Conservation (phyloP, 257 asterid genomes). For the Apocynum venetum region DNA sequence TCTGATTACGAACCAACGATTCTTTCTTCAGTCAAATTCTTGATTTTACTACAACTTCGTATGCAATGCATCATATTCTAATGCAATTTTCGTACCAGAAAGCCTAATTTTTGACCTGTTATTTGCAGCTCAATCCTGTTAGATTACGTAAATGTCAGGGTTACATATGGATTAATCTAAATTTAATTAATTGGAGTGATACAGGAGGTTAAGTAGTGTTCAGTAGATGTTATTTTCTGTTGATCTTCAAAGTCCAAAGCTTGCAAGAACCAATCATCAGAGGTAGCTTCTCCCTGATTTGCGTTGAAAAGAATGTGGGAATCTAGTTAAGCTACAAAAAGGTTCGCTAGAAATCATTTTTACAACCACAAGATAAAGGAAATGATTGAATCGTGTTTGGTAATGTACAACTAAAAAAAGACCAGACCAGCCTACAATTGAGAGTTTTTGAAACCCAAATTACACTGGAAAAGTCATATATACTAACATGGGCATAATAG, state of each 20-base stretch:
- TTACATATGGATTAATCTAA: no score
- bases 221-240: no score
- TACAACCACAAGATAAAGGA: neutral
- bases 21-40: neutral
- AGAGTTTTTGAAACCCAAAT: neutral
- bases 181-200: no score
- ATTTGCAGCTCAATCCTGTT: no score
- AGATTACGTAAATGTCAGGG: no score
- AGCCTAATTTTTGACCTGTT: neutral
- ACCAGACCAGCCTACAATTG: neutral
- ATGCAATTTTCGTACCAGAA: neutral
- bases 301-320: conserved; percentile 10
- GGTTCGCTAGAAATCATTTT: neutral
- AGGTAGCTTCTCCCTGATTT: neutral
- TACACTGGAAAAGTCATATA: neutral
- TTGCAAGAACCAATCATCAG: neutral
- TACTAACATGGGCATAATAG: neutral
- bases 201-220: no score
- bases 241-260: neutral
- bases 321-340: conserved; percentile 14
- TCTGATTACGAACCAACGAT: no score
- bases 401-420: neutral
- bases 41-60: neutral
- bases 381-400: neutral
- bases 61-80: neutral